These are phyloP conservation scores for Elongisporangium anandrum DNA, from an alignment of 352 stramenopile species.

Conservation along the genomic window DNA sequence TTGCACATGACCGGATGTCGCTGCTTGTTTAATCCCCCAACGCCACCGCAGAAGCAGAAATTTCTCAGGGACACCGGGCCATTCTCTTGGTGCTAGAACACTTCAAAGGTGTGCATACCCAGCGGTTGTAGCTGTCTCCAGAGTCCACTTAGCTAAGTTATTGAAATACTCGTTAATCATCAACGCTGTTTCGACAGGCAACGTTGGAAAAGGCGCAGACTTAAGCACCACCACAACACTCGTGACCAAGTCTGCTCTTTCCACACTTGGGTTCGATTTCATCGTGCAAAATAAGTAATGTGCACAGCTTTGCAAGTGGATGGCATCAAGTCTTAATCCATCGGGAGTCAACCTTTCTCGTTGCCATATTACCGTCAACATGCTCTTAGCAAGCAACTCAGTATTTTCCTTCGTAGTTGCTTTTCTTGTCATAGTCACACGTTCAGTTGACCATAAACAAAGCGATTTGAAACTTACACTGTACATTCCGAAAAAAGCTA, in stretches of 20 bases:
- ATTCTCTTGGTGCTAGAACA: background rate
- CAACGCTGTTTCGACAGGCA: background rate
- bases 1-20: background rate
- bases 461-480: no score
- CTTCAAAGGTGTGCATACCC: background rate
- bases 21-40: background rate
- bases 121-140: background rate
- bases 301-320: no score
- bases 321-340: background rate
- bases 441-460: no score
- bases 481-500: no score
- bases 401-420: no score
- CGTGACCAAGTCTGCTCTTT: background rate
- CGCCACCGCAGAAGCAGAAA: background rate
- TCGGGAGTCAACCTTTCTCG: no score
- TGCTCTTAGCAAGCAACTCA: no score
- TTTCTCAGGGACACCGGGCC: background rate
- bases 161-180: background rate
- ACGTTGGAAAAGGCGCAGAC: background rate
- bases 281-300: background rate
- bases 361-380: no score
- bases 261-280: background rate
- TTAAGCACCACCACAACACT: background rate
- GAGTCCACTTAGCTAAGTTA: background rate
- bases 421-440: no score